phyloP scores from a whole-genome alignment of 2,329 filamentous ascomycete genomes.

The Byssothecium circinans region DNA sequence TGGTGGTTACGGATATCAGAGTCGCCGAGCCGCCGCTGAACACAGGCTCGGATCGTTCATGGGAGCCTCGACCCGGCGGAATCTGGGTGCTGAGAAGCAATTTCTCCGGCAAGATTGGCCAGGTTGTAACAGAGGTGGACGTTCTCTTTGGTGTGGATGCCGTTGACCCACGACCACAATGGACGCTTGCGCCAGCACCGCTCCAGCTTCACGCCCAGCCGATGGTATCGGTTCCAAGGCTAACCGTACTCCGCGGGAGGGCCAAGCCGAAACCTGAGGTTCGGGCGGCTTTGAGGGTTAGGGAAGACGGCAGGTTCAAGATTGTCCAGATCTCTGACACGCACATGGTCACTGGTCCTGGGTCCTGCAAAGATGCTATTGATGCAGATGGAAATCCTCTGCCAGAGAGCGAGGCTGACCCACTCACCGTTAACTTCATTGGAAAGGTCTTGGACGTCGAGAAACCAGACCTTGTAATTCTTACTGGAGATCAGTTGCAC shows the following conservation, averaged over 20 bases:
- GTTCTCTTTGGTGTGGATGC: slow-evolving; percentile 86
- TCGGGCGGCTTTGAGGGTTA: slow-evolving; percentile 64
- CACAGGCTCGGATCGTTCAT: slow-evolving; percentile 58
- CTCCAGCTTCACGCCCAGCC: slow-evolving; percentile 40
- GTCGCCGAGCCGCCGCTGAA: slow-evolving; percentile 68
- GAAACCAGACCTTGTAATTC: slow-evolving; percentile 60
- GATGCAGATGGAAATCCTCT: slow-evolving; percentile 65
- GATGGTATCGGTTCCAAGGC: slow-evolving; percentile 59
- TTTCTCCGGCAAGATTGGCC: slow-evolving; percentile 67
- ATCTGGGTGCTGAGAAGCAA: slow-evolving; percentile 67
- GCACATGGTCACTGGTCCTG: slow-evolving; percentile 84
- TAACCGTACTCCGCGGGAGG: slow-evolving; percentile 74
- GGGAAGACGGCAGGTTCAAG: slow-evolving; percentile 87
- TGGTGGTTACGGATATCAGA: slow-evolving; percentile 73
- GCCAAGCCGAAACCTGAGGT: slow-evolving; percentile 65
- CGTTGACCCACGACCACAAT: slow-evolving; percentile 80
- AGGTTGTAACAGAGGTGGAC: slow-evolving; percentile 76
- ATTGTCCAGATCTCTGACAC: slow-evolving; percentile 90
- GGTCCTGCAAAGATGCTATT: slow-evolving; percentile 79
- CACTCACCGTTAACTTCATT: slow-evolving; percentile 80
- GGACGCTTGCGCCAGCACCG: slow-evolving; percentile 63
- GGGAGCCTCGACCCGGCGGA: slow-evolving; percentile 73
- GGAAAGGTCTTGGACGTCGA: slow-evolving; percentile 59
- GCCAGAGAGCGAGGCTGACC: slow-evolving; percentile 84
- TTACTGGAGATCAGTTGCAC: slow-evolving; percentile 72